Base-by-base conservation (phyloP, 2,329 filamentous ascomycete genomes). In the Colletotrichum sp. region DNA sequence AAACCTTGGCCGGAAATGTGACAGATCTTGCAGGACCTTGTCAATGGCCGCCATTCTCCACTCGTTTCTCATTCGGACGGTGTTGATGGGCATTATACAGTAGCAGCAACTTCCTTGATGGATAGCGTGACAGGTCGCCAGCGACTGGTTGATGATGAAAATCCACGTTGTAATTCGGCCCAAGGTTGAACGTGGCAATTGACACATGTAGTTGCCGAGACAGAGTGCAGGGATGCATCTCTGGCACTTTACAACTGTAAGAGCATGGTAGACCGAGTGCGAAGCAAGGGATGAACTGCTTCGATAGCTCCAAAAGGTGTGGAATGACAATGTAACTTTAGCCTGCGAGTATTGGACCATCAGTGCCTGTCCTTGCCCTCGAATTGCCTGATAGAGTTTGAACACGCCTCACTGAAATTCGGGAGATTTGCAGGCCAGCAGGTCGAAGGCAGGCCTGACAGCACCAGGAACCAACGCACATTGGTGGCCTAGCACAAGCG, bases 271-370 rank as follows among this genome's bases (percentile, higher is more conserved):
- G 69, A 64, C 63, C 63, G 38, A 62, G 36, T 69, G 36, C 67
- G 43, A 68, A 36, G 63, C 56, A 64, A 75, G 72, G 69, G 72
- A 74, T 67, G 72, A 62, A 72, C 62, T 36, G 72, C 21, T 56
- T 56, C 26, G 56, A 52, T 26, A 71, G 62, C 36, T 52, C 30
- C 52, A 55, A 26, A 43, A 28, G 36, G 62, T 62, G 69, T 38
- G 61, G 52, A 24, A 71, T 61, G 48, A 52, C 5, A 36, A 71
- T 74, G 61, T 24, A 21, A 55, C 48, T 62, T 34, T 13, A 21
- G 56, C 48, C 65, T 56, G 59, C 62, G 28, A 71, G n/a, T 14
- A 36, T 61, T 71, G 26, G 32, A 58, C 36, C 67, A 66, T 36
- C 48, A 24, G 18, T 56, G 38, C 38, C 55, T 48, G 62, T 55